Conservation (phyloP, 73 alveolate species). For the Effrenium voratum region DNA sequence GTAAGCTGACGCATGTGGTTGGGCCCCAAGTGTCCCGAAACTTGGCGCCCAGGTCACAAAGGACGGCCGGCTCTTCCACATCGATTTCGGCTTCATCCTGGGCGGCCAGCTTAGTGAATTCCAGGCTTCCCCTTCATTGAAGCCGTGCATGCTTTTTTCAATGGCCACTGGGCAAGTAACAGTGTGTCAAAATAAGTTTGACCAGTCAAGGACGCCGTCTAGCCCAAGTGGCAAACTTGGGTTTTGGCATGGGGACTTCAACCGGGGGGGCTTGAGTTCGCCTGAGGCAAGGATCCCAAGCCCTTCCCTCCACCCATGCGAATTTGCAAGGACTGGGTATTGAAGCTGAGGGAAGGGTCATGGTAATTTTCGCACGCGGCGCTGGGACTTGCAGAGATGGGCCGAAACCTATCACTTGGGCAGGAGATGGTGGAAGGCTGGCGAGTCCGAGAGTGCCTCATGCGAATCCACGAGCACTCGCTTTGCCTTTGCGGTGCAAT, state of each 20-base stretch:
- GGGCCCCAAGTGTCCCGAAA: too few relatives aligned
- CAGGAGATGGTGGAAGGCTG: constrained; percentile 88
- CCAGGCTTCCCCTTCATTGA: too few relatives aligned
- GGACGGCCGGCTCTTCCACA: constrained; percentile 99
- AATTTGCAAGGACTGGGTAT: constrained; percentile 99
- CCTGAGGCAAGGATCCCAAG: constrained; percentile 97
- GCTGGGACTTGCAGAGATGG: not conserved
- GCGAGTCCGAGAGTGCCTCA: not conserved
- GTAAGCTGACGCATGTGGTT: not conserved
- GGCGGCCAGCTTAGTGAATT: too few relatives aligned
- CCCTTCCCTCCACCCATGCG: constrained; percentile 99
- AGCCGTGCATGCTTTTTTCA: too few relatives aligned
- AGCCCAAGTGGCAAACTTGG: too few relatives aligned
- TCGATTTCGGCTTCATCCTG: constrained; percentile 99
- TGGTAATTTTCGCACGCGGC: not conserved
- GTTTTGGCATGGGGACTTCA: too few relatives aligned
- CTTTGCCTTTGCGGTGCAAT: not conserved
- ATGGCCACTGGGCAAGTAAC: too few relatives aligned
- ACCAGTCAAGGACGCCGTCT: too few relatives aligned
- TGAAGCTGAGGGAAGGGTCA: constrained; percentile 31
- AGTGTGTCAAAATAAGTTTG: too few relatives aligned
- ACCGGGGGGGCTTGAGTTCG: too few relatives aligned
- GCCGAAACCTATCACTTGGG: not conserved
- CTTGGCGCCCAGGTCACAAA: constrained; percentile 28
- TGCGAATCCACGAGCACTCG: not conserved